These are phyloP conservation scores for Phytophthora hibernalis DNA, from an alignment of 352 stramenopile species.

Conservation along the genomic window DNA sequence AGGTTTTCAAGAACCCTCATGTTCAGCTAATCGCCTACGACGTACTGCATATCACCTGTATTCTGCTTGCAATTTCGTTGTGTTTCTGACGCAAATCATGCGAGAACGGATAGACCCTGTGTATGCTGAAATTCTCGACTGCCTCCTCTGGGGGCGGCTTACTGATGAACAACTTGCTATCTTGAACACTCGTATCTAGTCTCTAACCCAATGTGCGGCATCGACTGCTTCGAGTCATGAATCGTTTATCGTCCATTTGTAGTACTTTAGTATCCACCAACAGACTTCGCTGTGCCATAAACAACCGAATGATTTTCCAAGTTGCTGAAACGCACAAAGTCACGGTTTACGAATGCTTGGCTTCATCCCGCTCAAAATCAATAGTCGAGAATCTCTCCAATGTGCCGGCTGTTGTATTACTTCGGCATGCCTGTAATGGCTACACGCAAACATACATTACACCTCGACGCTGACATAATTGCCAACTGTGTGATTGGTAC, in stretches of 20 bases:
- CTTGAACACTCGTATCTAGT: slow-evolving; percentile 16
- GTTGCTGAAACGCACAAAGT: background rate
- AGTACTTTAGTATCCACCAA: slow-evolving; percentile 23
- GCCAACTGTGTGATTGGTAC: slow-evolving; percentile 20
- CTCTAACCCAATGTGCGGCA: background rate
- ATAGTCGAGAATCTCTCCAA: slow-evolving; percentile 14
- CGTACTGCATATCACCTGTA: slow-evolving; percentile 30
- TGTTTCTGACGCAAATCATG: slow-evolving; percentile 15
- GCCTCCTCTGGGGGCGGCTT: background rate
- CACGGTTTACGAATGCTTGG: slow-evolving; percentile 15
- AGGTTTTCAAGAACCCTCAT: slow-evolving; percentile 6
- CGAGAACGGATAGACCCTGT: background rate
- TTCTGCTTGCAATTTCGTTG: slow-evolving; percentile 1
- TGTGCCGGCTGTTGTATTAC: slow-evolving; percentile 17
- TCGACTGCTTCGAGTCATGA: background rate
- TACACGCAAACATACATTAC: slow-evolving; percentile 15
- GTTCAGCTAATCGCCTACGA: background rate
- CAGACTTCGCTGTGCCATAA: slow-evolving; percentile 18
- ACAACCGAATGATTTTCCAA: slow-evolving; percentile 15
- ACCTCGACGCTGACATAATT: slow-evolving; percentile 9
- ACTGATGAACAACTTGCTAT: background rate
- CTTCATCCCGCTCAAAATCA: background rate
- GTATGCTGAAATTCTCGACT: slow-evolving; percentile 5
- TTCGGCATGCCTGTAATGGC: slow-evolving; percentile 27
- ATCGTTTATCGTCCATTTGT: slow-evolving; percentile 14